These are phyloP conservation scores for Coemansia biformis DNA, from an alignment of 192 early-diverging fungal species.

Conservation along the genomic window DNA sequence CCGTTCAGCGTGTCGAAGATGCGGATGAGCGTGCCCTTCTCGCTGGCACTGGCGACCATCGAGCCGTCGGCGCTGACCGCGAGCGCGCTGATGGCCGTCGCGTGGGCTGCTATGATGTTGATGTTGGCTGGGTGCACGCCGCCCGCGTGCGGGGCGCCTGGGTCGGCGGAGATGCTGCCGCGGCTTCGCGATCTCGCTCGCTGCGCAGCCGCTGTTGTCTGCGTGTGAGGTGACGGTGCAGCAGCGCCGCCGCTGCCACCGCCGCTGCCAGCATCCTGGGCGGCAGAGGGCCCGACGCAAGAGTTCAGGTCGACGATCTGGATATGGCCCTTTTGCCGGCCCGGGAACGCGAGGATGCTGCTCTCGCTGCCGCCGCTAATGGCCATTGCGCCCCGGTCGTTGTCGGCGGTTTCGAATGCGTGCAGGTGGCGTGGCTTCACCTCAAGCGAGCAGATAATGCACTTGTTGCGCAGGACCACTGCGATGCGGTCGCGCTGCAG, in stretches of 20 bases:
- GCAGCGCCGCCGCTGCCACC: background rate
- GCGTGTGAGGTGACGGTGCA: too few species aligned
- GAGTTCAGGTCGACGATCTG: slow-evolving; percentile 76
- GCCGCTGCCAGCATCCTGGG: slow-evolving; percentile 5
- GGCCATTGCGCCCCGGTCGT: slow-evolving; percentile 69
- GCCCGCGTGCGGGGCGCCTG: slow-evolving; percentile 15
- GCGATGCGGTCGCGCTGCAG: slow-evolving; percentile 74
- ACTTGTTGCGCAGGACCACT: slow-evolving; percentile 69
- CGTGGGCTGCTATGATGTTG: slow-evolving; percentile 79
- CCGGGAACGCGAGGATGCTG: slow-evolving; percentile 79
- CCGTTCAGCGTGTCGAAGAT: slow-evolving; percentile 76
- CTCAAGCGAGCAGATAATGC: slow-evolving; percentile 73
- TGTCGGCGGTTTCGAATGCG: slow-evolving; percentile 75
- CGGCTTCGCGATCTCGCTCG: slow-evolving; percentile 29
- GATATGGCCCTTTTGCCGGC: slow-evolving; percentile 75
- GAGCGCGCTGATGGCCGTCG: slow-evolving; percentile 67
- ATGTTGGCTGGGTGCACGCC: slow-evolving; percentile 56
- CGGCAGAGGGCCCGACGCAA: slow-evolving; percentile 24
- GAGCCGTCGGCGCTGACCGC: slow-evolving; percentile 71
- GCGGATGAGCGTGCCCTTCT: slow-evolving; percentile 87
- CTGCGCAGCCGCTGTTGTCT: slow-evolving; percentile 17
- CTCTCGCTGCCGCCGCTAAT: slow-evolving; percentile 59
- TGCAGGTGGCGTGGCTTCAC: slow-evolving; percentile 67
- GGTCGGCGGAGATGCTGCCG: slow-evolving; percentile 39
- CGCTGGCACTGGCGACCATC: slow-evolving; percentile 78